phyloP scores from a whole-genome alignment of 202 grass and related monocot genomes.

The Setaria viridis region DNA sequence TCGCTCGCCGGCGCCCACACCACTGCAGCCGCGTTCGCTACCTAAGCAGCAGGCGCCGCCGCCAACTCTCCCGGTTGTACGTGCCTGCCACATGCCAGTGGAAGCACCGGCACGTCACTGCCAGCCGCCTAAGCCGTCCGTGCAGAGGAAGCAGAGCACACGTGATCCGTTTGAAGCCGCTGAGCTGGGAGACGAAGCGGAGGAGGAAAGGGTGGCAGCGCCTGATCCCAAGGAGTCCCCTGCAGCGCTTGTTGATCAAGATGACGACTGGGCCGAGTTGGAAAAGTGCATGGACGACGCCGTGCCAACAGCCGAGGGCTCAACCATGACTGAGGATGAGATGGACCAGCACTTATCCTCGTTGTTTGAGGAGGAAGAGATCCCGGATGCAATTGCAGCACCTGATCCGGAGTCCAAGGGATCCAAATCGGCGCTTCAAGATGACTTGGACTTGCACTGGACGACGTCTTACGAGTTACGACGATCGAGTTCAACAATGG shows the following conservation, averaged over 20 bases:
- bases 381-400: background rate
- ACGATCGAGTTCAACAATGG: too few species aligned
- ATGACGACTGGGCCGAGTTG: background rate
- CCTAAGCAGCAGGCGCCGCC: background rate
- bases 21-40: background rate
- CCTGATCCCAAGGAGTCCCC: background rate
- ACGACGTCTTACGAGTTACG: too few species aligned
- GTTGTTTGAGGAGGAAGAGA: background rate
- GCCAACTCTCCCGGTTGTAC: background rate
- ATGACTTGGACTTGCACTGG: too few species aligned
- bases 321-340: background rate
- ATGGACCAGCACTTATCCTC: background rate
- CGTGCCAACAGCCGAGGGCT: background rate
- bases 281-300: background rate
- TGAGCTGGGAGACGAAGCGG: background rate
- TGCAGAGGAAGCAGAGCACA: background rate
- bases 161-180: background rate
- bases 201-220: background rate
- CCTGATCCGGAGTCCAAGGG: too few species aligned
- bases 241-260: background rate
- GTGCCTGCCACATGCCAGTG: background rate
- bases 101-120: background rate
- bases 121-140: background rate
- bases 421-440: too few species aligned
- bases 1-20: background rate